A percentile compares a stretch with the other conserved stretches of the same genome.
Evolutionary conservation across 441 rosid genomes (phyloP).

Genomic region (Mallotus japonicus): DNA sequence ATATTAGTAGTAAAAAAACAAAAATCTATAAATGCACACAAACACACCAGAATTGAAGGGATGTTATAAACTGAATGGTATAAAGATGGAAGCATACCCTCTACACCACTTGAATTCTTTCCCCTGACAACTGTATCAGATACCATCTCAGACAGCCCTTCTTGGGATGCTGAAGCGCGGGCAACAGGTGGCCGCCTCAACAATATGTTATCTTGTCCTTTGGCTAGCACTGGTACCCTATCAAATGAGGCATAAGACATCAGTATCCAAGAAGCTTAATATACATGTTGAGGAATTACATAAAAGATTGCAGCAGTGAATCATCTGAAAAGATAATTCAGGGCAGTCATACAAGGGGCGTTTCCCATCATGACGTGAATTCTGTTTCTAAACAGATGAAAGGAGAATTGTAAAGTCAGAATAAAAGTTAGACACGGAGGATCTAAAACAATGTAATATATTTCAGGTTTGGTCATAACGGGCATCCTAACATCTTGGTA

Average conservation of each 20-base stretch:
- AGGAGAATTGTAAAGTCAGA: too few species aligned
- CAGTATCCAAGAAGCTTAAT: background rate
- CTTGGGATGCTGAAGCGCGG: constrained; percentile 35
- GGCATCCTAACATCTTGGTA: too few species aligned
- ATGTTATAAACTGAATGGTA: background rate
- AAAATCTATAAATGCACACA: constrained; percentile 28
- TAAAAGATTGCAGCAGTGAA: too few species aligned
- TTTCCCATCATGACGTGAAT: too few species aligned
- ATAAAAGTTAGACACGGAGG: too few species aligned
- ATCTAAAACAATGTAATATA: too few species aligned
- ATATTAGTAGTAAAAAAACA: background rate
- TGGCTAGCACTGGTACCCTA: constrained; percentile 30
- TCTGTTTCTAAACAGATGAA: too few species aligned
- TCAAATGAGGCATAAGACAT: background rate
- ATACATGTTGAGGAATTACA: too few species aligned
- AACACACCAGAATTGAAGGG: background rate
- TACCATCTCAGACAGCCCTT: constrained; percentile 25
- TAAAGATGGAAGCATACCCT: constrained; percentile 8
- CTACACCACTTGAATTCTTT: constrained; percentile 7
- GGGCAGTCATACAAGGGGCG: too few species aligned
- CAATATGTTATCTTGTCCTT: constrained; percentile 33
- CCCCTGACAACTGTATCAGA: constrained; percentile 16
- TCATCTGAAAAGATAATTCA: too few species aligned
- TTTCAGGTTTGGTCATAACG: too few species aligned
- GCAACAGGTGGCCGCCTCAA: constrained; percentile 35